Conservation (phyloP, 2,329 filamentous ascomycete genomes). For the Leptographium radiaticola region DNA sequence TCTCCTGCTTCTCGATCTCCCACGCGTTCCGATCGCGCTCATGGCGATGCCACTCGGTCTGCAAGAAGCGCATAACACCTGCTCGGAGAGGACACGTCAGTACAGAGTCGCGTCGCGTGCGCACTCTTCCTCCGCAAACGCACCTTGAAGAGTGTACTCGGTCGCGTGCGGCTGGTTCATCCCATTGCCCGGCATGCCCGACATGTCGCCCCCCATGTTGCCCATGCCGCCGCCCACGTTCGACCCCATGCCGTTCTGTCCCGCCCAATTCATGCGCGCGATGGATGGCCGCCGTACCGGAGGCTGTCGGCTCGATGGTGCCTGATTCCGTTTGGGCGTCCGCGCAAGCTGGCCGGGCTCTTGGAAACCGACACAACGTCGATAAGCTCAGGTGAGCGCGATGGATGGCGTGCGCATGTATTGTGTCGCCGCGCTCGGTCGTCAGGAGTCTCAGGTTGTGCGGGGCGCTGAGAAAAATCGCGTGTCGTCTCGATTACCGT, state of each 20-base stretch:
- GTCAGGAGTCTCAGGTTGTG: not conserved
- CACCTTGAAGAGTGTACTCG: conserved; percentile 48
- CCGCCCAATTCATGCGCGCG: conserved; percentile 10
- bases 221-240: conserved; percentile 25
- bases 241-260: conserved; percentile 24
- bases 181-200: conserved; percentile 31
- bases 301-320: not conserved
- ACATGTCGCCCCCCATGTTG: conserved; percentile 28
- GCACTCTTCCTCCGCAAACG: not conserved
- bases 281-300: conserved; percentile 2
- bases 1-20: conserved; percentile 98
- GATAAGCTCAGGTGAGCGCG: not conserved
- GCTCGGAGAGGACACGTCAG: not conserved
- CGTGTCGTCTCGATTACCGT: not conserved
- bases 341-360: not conserved
- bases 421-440: not conserved
- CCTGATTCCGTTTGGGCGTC: not conserved
- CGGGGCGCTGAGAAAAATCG: not conserved
- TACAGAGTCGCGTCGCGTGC: not conserved
- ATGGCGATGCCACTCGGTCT: conserved; percentile 98
- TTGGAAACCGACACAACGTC: not conserved
- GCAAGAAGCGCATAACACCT: conserved; percentile 98
- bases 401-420: not conserved
- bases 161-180: conserved; percentile 43
- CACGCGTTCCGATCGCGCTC: conserved; percentile 95